Evolutionary conservation across 768 basidiomycete genomes (phyloP), one percentile per base, ranked within the genome.

Genomic region (Suillus weaverae): DNA sequence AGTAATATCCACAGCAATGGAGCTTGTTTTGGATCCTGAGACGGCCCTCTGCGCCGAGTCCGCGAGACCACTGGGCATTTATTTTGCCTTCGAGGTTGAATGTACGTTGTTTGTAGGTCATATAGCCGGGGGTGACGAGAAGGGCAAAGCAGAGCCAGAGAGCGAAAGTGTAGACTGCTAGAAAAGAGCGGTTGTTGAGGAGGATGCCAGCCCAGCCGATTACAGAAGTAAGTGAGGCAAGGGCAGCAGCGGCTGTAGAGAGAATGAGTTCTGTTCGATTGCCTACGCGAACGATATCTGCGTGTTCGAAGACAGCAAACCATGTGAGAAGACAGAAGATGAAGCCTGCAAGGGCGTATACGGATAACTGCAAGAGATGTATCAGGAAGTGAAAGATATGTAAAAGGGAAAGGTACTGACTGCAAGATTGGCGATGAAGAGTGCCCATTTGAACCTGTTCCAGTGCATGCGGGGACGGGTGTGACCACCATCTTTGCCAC

Each of bases 21-120:
- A 92, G 84, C 75, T 87, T 81, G 72, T 92, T 87, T 75, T 94
- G 92, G 54, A 93, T 83, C 35, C 85, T 80, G 18, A 91, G 76
- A 43, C 92, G 83, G 7, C 88, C 90, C 1, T 76, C 70, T 33
- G 86, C 74, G 13, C 86, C 87, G 22, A 93, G 81, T 50, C 77
- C 71, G 50, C 85, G 81, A 61, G 86, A 89, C 92, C 91, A 93
- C 73, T 92, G 89, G 10, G 82, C 75, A 75, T 91, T 93, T 76
- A 92, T 74, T 77, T 93, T 93, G 50, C 89, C 91, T 72, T 92
- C 89, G 63, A 93, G 84, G 74, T 93, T 92, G 83, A 92, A 92
- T 7, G 85, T 83, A 61, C 82, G 82, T 46, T 83, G 81, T 74
- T 89, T 91, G 82, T 91, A 94, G 44, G 90, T 86, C 71, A 89